A percentile compares a stretch with the other conserved stretches of the same genome.
These are phyloP conservation scores for Apiotrichum gamsii DNA, from an alignment of 1,284 basidiomycete species.

Conservation along the genomic window DNA sequence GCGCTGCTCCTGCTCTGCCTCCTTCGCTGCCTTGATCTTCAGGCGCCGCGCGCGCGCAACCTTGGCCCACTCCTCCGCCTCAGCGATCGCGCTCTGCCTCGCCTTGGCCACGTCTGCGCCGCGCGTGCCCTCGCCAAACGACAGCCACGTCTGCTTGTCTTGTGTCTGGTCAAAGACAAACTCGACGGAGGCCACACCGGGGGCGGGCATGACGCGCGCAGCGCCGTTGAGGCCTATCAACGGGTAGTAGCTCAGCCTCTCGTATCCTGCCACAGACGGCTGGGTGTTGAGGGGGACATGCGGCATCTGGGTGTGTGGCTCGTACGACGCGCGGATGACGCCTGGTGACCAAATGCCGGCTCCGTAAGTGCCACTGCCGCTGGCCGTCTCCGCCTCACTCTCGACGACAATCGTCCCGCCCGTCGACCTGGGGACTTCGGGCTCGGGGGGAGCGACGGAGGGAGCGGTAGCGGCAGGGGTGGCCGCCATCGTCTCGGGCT, in stretches of 20 bases:
- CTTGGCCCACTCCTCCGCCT: conserved; percentile 43
- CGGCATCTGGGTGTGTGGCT: conserved; percentile 45
- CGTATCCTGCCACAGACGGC: conserved; percentile 20
- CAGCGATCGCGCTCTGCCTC: conserved; percentile 21
- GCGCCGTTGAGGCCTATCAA: conserved; percentile 18
- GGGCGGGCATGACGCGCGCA: conserved; percentile 2
- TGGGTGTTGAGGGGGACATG: conserved; percentile 43
- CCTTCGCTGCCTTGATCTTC: neutral
- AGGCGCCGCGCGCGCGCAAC: conserved; percentile 11
- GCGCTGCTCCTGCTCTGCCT: neutral
- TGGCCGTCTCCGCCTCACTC: conserved; percentile 12
- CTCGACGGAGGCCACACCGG: conserved; percentile 40
- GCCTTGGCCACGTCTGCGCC: conserved; percentile 15
- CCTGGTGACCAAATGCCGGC: conserved; percentile 28
- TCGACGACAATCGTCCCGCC: conserved; percentile 29
- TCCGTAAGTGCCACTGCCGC: conserved; percentile 10
- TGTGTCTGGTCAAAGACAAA: conserved; percentile 31
- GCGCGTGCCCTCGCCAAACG: conserved; percentile 12
- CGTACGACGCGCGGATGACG: conserved; percentile 33
- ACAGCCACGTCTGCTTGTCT: conserved; percentile 2
- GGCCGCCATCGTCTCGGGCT: conserved; percentile 1
- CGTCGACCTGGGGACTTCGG: conserved; percentile 2
- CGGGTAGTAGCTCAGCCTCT: conserved; percentile 30
- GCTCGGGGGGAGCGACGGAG: conserved; percentile 1
- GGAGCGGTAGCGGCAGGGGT: neutral